Evolutionary conservation across 768 basidiomycete genomes (phyloP), one percentile per base, ranked within the genome.

Genomic region (Boletellus emodensis): DNA sequence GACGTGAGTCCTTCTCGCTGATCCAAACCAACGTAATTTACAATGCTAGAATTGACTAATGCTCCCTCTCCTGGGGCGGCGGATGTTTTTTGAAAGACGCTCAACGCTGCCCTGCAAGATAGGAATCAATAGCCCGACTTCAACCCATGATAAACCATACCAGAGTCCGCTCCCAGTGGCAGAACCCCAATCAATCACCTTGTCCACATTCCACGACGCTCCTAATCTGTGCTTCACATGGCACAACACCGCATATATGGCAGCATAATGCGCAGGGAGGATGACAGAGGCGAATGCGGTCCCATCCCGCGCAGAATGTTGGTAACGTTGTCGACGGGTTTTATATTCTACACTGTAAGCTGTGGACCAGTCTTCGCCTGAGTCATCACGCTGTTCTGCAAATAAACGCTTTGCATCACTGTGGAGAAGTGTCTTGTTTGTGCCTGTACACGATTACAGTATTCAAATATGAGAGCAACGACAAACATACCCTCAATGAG

Each of bases 211-310:
- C 81, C 78, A 88, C n/a, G 74, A 73, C 7, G 74, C 65, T n/a
- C 80, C 84, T 34, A 92, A 58, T 48, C 91, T 75, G 42, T 71
- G 75, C 52, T 79, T 84, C 34, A 83, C 57, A 55, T 90, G 84
- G 41, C 79, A 72, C 15, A 94, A 69, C 6, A 94, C 89, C n/a
- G 85, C 73, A 43, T 72, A 76, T 44, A 93, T 86, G 2, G 84
- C 90, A 40, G 90, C 81, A 64, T 88, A 94, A 70, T 93, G 87
- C 3, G 85, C 82, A 1, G 92, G 92, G 55, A 94, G 77, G n/a
- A 84, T 87, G 43, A 94, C 77, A 12, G 88, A 83, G 13, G 87
- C 85, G 64, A 93, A 94, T 5, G 92, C 92, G 22, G 87, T 83
- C 20, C 85, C 90, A 55, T 93, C 88, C 24, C 86, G 77, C 48